Evolutionary conservation across 2,329 filamentous ascomycete species (phyloP).

Genomic region (Sporothrix schenckii): DNA sequence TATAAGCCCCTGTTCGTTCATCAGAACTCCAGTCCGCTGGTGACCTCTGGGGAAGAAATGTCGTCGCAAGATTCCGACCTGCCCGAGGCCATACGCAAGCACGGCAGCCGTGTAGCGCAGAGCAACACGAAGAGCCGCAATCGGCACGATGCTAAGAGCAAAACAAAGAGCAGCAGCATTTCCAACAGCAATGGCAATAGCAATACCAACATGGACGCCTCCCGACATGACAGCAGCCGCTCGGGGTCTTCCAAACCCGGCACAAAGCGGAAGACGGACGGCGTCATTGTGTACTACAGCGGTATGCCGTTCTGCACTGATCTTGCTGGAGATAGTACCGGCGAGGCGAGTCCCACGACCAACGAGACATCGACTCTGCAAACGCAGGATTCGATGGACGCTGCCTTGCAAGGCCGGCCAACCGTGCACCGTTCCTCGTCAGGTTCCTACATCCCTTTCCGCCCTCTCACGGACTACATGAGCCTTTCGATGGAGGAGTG

Average conservation of each 20-base stretch:
- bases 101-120: not conserved
- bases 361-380: conserved; percentile 54
- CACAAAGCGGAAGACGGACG: conserved; percentile 63
- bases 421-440: conserved; percentile 50
- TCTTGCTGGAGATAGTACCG: conserved; percentile 64
- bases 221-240: conserved; percentile 52
- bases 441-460: conserved; percentile 54
- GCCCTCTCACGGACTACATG: conserved; percentile 53
- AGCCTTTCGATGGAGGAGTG: conserved; percentile 34
- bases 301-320: conserved; percentile 81
- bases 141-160: conserved; percentile 45
- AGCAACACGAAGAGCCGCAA: not conserved
- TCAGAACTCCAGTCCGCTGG: conserved; percentile 52
- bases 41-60: conserved; percentile 50
- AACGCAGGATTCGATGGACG: conserved; percentile 40
- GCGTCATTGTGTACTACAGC: conserved; percentile 81
- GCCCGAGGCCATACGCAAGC: conserved; percentile 50
- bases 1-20: conserved; percentile 67
- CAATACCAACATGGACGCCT: conserved; percentile 50
- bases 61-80: conserved; percentile 49
- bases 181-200: conserved; percentile 43
- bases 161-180: conserved; percentile 24
- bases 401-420: conserved; percentile 36
- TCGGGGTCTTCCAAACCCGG: conserved; percentile 53
- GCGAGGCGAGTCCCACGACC: conserved; percentile 52